phyloP scores from a whole-genome alignment of 257 asterid species.

The Osmanthus fragrans region DNA sequence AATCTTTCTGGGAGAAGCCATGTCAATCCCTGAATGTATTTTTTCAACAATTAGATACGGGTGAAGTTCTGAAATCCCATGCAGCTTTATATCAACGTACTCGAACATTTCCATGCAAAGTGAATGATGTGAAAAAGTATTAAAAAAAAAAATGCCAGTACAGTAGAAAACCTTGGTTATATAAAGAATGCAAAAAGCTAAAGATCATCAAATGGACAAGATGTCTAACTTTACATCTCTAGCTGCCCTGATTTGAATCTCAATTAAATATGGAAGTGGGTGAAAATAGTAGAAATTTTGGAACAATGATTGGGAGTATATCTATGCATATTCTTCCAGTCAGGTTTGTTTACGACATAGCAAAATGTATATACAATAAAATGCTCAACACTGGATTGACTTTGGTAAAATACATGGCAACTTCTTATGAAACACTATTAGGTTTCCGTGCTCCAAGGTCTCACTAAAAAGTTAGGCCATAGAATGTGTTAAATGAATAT shows the following conservation, averaged over 20 bases:
- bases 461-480: neutral
- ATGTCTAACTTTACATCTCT: neutral
- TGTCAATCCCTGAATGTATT: constrained; percentile 74
- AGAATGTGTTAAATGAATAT: no score
- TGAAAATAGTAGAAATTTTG: neutral
- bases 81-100: constrained; percentile 3
- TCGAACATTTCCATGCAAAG: constrained; percentile 19
- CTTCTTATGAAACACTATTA: neutral
- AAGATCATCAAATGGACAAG: neutral
- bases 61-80: neutral
- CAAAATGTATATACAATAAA: constrained; percentile 7
- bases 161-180: neutral
- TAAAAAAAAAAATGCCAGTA: constrained; percentile 9
- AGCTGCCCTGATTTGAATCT: neutral
- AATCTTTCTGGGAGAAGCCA: constrained; percentile 97
- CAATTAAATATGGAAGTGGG: neutral
- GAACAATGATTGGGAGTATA: neutral
- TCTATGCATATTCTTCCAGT: neutral
- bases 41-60: constrained; percentile 28
- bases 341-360: neutral
- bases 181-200: neutral
- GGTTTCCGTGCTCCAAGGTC: neutral
- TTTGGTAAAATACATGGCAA: neutral
- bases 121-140: neutral
- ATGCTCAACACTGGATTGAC: neutral